These are phyloP conservation scores for Lipomyces yamanashiensis DNA, from an alignment of 805 yeast genomes.

Conservation along the genomic window DNA sequence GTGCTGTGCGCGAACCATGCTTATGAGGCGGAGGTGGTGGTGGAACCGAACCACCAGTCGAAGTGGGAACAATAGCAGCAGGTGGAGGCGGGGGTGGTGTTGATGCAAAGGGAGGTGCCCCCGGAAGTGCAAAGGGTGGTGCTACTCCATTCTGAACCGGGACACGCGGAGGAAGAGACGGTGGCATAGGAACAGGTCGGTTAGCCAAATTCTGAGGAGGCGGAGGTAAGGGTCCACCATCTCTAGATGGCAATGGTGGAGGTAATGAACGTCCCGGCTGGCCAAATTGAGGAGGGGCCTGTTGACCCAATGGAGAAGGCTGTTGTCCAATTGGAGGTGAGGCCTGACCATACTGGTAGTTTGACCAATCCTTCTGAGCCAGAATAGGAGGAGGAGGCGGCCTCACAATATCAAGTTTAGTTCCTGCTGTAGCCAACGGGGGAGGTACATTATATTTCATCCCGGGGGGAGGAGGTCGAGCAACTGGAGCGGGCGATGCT, in stretches of 20 bases:
- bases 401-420: constrained; percentile 10
- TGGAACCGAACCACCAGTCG: constrained; percentile 9
- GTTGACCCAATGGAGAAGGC: constrained; percentile 29
- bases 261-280: constrained; percentile 40
- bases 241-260: constrained; percentile 24
- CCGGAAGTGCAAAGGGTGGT: constrained; percentile 1
- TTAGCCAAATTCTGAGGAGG: constrained; percentile 23
- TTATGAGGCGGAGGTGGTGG: constrained; percentile 36
- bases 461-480: constrained; percentile 30
- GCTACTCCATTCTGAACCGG: constrained; percentile 35
- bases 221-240: constrained; percentile 5
- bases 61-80: background rate
- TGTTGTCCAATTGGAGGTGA: constrained; percentile 20
- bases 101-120: constrained; percentile 14
- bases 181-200: constrained; percentile 36
- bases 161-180: constrained; percentile 42
- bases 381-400: constrained; percentile 25
- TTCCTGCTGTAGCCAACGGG: constrained; percentile 32
- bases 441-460: constrained; percentile 38
- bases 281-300: constrained; percentile 40
- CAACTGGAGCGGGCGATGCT: constrained; percentile 13
- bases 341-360: constrained; percentile 9
- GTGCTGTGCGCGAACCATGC: constrained; percentile 24
- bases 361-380: constrained; percentile 7
- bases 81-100: constrained; percentile 4